Conservation (phyloP, 2,329 filamentous ascomycete genomes). For the Exophiala oligosperma region DNA sequence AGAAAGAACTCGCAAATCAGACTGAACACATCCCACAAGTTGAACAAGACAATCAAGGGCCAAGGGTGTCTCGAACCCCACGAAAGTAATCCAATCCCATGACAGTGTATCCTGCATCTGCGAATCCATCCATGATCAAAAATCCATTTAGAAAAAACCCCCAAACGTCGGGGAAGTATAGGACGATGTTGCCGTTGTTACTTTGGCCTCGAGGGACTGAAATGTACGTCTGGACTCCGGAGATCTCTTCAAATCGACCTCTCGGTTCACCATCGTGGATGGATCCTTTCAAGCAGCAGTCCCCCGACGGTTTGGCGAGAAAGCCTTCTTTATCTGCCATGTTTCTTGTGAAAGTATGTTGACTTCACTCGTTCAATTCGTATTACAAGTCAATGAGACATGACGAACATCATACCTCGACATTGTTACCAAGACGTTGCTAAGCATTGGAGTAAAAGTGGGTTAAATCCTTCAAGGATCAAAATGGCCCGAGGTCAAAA, state of each 20-base stretch:
- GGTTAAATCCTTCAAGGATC: too few species aligned
- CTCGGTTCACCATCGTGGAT: slow-evolving; percentile 42
- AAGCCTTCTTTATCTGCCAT: slow-evolving; percentile 17
- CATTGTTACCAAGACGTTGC: too few species aligned
- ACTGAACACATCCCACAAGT: too few species aligned
- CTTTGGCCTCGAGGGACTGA: slow-evolving; percentile 30
- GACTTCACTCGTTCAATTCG: too few species aligned
- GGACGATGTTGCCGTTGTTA: slow-evolving; percentile 43
- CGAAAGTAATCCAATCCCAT: slow-evolving; percentile 49
- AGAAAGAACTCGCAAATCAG: not conserved
- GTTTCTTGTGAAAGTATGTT: not conserved
- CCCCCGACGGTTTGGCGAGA: slow-evolving; percentile 20
- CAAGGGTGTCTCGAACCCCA: slow-evolving; percentile 34
- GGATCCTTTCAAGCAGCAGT: slow-evolving; percentile 43
- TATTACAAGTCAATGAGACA: too few species aligned
- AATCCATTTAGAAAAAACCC: slow-evolving; percentile 46
- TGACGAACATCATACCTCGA: too few species aligned
- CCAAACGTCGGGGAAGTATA: slow-evolving; percentile 50
- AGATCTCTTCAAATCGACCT: slow-evolving; percentile 37
- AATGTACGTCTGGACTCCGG: slow-evolving; percentile 43
- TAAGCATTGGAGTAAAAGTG: too few species aligned
- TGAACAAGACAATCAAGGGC: too few species aligned
- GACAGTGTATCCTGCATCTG: slow-evolving; percentile 45
- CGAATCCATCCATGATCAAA: slow-evolving; percentile 50
- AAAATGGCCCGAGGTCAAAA: too few species aligned